Base-by-base conservation (phyloP, 2,329 filamentous ascomycete species). In the Phialophora macrospora region DNA sequence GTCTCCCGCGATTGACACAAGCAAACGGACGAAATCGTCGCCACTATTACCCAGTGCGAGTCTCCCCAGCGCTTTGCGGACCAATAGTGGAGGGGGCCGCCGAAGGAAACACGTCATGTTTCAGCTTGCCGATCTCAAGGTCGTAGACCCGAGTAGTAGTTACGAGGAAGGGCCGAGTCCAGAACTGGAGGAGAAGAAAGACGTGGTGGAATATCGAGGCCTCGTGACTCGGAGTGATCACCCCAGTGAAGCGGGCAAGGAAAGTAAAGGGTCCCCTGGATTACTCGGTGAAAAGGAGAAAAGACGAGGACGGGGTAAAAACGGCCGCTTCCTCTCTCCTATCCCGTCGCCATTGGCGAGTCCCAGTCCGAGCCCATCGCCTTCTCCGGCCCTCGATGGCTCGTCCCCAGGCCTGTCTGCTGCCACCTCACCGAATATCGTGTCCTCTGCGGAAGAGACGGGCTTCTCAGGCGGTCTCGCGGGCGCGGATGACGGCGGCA, bases 101-200 rank as follows among this genome's bases (percentile, higher is more conserved):
- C 70, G 69, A 60, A 55, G 66, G 46, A 73, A 73, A 52, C 71
- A 72, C 49, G 72, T 73, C 51, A 69, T 65, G 22, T 73, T 73
- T 54, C 72, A 71, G 49, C 64, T 73, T 7, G 67, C 71, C 5
- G 70, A 72, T 56, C 66, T 63, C 12, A 69, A 65, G 26, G 70
- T 73, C 24, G 72, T 73, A 22, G 68, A 72, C 17, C 72, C 72
- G 22, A 71, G 69, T 52, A 71, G 68, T 38, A 70, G 67, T 56
- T 73, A 72, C 59, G 70, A 73, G 55, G 71, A 72, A 62, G 56
- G 44, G 7, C 63, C 66, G 4, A 70, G 69, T 44, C 70, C 69
- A 24, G 60, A 66, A n/a, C 32, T 61, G 49, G 44, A 64, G 55
- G 48, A 20, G 7, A 32, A 38, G n/a, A 26, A 49, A 12, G 28